Percentiles rank a stretch among this genome's conserved stretches.
Conservation (phyloP, 2,329 filamentous ascomycete species). For the Fusarium xylarioides region DNA sequence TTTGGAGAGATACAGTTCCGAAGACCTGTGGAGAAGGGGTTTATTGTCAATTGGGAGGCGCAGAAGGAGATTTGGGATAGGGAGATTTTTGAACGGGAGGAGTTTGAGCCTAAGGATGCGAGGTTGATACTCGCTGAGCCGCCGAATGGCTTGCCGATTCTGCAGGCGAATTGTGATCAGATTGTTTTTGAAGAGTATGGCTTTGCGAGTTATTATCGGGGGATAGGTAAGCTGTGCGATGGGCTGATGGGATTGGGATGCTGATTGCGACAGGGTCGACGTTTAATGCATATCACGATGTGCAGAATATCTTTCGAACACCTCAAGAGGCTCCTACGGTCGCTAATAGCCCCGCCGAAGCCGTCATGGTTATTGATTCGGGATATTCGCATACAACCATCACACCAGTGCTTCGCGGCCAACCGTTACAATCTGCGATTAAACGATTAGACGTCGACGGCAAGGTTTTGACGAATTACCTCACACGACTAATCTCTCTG, state of each 20-base stretch:
- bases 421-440: constrained; percentile 81
- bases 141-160: constrained; percentile 79
- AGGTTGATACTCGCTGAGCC: constrained; percentile 86
- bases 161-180: constrained; percentile 93
- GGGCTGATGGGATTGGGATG: neutral
- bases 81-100: constrained; percentile 79
- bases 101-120: constrained; percentile 76
- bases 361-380: constrained; percentile 87
- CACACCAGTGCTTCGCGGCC: constrained; percentile 84
- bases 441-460: constrained; percentile 90
- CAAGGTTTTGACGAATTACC: constrained; percentile 90
- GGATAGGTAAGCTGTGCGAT: constrained; percentile 63
- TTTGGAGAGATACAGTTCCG: constrained; percentile 90
- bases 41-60: constrained; percentile 95
- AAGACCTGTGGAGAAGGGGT: constrained; percentile 92
- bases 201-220: constrained; percentile 85
- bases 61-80: constrained; percentile 96
- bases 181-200: constrained; percentile 98
- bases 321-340: constrained; percentile 56
- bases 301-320: constrained; percentile 74
- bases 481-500: constrained; percentile 88
- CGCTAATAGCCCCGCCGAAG: constrained; percentile 70
- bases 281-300: constrained; percentile 84
- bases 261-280: constrained; percentile 64
- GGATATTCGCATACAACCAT: constrained; percentile 94